Percentiles rank a stretch among this genome's conserved stretches.
Conservation (phyloP, 1,284 basidiomycete genomes). For the Naganishia albida region DNA sequence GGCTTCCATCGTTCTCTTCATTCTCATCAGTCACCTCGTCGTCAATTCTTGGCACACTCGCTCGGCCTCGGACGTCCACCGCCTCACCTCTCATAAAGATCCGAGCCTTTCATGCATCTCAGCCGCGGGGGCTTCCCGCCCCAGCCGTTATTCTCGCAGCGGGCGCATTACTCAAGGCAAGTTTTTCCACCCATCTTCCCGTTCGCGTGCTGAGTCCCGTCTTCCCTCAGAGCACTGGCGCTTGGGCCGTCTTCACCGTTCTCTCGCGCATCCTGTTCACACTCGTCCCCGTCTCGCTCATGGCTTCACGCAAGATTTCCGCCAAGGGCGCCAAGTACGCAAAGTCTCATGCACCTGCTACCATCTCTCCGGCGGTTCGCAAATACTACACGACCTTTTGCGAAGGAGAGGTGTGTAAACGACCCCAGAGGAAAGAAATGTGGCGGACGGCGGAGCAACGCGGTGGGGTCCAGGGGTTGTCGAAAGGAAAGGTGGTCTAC, state of each 20-base stretch:
- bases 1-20: too few species aligned
- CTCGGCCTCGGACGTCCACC: not conserved
- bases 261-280: constrained; percentile 36
- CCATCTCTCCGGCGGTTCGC: constrained; percentile 40
- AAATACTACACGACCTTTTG: constrained; percentile 52
- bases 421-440: constrained; percentile 7
- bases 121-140: constrained; percentile 40
- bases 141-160: constrained; percentile 48
- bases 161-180: constrained; percentile 48
- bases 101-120: constrained; percentile 48
- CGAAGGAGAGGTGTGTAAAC: constrained; percentile 40
- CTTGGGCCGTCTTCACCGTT: constrained; percentile 45
- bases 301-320: constrained; percentile 48
- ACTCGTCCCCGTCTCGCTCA: constrained; percentile 52
- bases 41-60: not conserved
- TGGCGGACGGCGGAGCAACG: not conserved
- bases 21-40: not conserved
- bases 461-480: constrained; percentile 1
- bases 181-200: constrained; percentile 3
- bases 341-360: constrained; percentile 32
- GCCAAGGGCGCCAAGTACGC: constrained; percentile 39
- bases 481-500: not conserved
- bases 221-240: constrained; percentile 40
- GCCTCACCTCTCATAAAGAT: not conserved
- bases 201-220: not conserved